These are phyloP conservation scores for Alternaria consortialis DNA, from an alignment of 2,329 filamentous ascomycete genomes.

Conservation along the genomic window DNA sequence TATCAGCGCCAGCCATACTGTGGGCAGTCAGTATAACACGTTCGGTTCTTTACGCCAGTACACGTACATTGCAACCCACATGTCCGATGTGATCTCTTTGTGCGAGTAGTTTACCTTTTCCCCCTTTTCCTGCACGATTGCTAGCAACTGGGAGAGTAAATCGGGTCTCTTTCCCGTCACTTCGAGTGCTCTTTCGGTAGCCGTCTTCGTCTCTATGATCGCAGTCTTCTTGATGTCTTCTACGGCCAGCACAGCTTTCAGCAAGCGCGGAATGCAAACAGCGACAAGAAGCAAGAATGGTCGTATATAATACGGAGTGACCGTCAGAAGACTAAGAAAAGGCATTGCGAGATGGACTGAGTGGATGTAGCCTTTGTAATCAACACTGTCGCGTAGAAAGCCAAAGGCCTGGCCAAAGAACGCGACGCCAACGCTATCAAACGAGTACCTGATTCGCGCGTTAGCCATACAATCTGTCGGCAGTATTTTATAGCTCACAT, in stretches of 20 bases:
- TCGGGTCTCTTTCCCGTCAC: constrained; percentile 34
- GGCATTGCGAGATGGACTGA: constrained; percentile 49
- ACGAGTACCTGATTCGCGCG: constrained; percentile 30
- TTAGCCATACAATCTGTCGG: not conserved
- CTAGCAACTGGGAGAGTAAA: constrained; percentile 41
- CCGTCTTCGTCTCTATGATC: constrained; percentile 22
- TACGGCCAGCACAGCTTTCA: constrained; percentile 31
- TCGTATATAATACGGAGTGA: constrained; percentile 21
- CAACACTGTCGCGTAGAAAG: constrained; percentile 31
- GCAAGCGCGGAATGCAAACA: constrained; percentile 30
- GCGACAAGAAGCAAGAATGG: constrained; percentile 16
- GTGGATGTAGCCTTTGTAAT: constrained; percentile 30
- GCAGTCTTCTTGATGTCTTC: constrained; percentile 27
- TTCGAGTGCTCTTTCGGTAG: constrained; percentile 19
- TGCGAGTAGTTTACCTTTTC: constrained; percentile 41
- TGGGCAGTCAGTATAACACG: not conserved
- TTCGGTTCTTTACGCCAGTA: not conserved
- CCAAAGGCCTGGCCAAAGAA: constrained; percentile 33
- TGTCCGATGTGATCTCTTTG: constrained; percentile 40
- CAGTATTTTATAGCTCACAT: constrained; percentile 18
- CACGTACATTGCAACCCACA: constrained; percentile 43
- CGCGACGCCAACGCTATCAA: constrained; percentile 20
- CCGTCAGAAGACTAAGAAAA: constrained; percentile 23
- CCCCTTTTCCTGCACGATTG: constrained; percentile 40
- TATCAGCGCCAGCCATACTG: constrained; percentile 49